Evolutionary conservation across 257 asterid species (phyloP).

Genomic region (Solanum pinnatisectum): DNA sequence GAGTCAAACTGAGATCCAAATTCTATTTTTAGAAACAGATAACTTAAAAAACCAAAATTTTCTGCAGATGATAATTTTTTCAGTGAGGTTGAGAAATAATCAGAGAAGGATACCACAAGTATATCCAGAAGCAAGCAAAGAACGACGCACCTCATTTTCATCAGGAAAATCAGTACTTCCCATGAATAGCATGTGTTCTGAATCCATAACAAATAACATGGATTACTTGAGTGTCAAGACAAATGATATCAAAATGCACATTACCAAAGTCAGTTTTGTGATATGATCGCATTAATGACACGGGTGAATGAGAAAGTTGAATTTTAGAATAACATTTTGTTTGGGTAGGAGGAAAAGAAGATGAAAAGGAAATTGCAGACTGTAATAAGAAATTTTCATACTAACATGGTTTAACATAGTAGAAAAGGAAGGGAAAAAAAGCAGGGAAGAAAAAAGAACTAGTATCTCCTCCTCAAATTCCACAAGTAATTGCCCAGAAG

Average conservation of each 20-base stretch:
- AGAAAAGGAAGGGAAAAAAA: background rate
- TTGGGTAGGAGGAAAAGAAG: background rate
- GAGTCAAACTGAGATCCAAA: slow-evolving; percentile 25
- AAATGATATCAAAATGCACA: background rate
- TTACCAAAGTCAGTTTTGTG: background rate
- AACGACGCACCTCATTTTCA: slow-evolving; percentile 82
- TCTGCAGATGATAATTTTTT: background rate
- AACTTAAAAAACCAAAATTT: background rate
- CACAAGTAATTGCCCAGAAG: background rate
- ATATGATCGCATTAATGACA: background rate
- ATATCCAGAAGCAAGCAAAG: background rate
- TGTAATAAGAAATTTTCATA: background rate
- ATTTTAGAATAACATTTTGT: too few relatives aligned
- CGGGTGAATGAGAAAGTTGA: background rate
- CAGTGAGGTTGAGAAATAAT: background rate
- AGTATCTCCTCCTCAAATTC: background rate
- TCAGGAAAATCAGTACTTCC: slow-evolving; percentile 93
- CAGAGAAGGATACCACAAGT: background rate
- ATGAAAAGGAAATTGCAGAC: background rate
- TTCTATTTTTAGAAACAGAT: background rate
- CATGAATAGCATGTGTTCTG: slow-evolving; percentile 99
- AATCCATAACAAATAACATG: slow-evolving; percentile 17
- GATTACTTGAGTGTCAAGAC: background rate
- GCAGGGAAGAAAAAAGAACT: background rate
- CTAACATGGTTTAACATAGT: background rate